phyloP scores from a whole-genome alignment of 257 asterid species.

The Apocynum venetum region DNA sequence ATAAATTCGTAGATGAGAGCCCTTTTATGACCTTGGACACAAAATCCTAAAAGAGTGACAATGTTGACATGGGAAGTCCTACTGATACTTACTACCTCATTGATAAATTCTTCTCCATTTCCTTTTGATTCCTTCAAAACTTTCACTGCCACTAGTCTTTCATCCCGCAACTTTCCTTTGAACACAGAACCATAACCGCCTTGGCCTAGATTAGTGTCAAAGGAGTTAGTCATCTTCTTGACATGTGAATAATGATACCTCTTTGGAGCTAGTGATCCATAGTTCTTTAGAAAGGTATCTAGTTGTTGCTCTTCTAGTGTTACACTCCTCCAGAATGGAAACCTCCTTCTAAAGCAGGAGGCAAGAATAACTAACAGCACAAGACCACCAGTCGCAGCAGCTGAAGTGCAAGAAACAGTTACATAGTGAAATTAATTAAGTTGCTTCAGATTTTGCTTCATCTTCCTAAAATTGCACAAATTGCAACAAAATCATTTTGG shows the following conservation, averaged over 20 bases:
- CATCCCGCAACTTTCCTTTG: constrained; percentile 25
- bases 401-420: too few relatives aligned
- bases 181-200: constrained; percentile 38
- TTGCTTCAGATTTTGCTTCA: too few relatives aligned
- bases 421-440: too few relatives aligned
- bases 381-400: too few relatives aligned
- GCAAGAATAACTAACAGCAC: too few relatives aligned
- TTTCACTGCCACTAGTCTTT: constrained; percentile 33
- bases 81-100: constrained; percentile 38
- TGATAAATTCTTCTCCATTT: constrained; percentile 35
- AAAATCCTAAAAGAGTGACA: constrained; percentile 37
- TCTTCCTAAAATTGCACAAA: too few relatives aligned
- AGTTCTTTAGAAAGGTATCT: too few relatives aligned
- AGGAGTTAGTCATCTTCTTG: constrained; percentile 21
- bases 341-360: too few relatives aligned
- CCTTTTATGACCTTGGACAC: constrained; percentile 28
- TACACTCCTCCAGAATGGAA: too few relatives aligned
- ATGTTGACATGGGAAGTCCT: constrained; percentile 41
- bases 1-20: constrained; percentile 38
- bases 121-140: constrained; percentile 17
- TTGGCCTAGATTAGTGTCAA: constrained; percentile 25
- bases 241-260: neutral
- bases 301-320: too few relatives aligned
- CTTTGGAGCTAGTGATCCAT: too few relatives aligned
- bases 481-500: too few relatives aligned